phyloP scores from a whole-genome alignment of 169 alveolate genomes.

The Besnoitia besnoiti region DNA sequence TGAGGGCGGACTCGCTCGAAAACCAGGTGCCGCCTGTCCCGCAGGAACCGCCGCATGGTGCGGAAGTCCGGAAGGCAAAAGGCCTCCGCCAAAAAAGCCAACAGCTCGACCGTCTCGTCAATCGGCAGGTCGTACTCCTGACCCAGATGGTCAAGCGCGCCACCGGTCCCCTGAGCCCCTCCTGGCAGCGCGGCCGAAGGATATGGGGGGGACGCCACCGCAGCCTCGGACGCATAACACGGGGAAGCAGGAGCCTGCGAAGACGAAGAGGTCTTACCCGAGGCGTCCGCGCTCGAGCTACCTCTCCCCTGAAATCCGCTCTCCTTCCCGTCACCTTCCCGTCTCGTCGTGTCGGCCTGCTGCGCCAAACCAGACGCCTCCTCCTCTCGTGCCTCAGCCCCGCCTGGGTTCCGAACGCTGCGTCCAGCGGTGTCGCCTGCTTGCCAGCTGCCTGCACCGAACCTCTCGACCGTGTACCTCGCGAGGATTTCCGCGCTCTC shows the following conservation, averaged over 20 bases:
- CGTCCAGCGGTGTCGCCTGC: not conserved
- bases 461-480: not conserved
- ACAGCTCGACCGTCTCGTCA: slow-evolving; percentile 38
- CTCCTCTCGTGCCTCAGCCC: not conserved
- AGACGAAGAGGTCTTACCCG: not conserved
- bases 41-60: slow-evolving; percentile 55
- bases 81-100: slow-evolving; percentile 20
- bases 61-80: slow-evolving; percentile 45
- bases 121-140: not conserved
- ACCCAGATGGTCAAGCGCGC: not conserved
- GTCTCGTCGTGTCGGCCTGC: not conserved
- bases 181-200: too few species aligned
- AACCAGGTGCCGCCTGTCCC: slow-evolving; percentile 12
- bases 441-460: too few species aligned
- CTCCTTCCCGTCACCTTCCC: not conserved
- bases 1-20: slow-evolving; percentile 39
- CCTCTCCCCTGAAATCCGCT: not conserved
- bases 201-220: not conserved
- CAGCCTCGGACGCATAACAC: not conserved
- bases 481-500: slow-evolving; percentile 15
- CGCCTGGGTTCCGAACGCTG: not conserved
- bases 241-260: not conserved
- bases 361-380: not conserved
- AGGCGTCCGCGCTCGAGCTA: too few species aligned
- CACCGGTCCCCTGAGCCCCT: too few species aligned